Evolutionary conservation across 768 basidiomycete genomes (phyloP), one percentile per base, ranked within the genome.

Genomic region (Agrocybe pediades): DNA sequence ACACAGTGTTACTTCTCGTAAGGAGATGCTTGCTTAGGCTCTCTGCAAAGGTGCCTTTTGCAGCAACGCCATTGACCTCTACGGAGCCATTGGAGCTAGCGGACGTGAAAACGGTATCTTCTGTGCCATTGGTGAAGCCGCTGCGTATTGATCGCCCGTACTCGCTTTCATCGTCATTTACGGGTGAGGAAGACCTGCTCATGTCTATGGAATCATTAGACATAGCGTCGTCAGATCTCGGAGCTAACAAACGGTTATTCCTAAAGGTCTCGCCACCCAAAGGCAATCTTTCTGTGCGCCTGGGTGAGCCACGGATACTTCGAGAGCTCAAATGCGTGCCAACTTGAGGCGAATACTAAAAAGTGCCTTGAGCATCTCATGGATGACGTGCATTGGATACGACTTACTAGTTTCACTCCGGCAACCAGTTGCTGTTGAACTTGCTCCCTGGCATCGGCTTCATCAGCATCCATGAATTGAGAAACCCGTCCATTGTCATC

Each of bases 401-500:
- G 27, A 75, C 82, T 57, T 64, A 93, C 89, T 55, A 90, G 75
- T 51, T 81, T 84, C 15, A 82, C 86, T 29, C 89, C 92, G 51
- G 85, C 86, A 27, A 81, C 86, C 25, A 95, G 71, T 55, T 91
- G 91, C 56, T 90, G 86, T 63, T 94, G 90, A 41, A 96, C 90
- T 67, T 95, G 92, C 62, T 90, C 87, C 58, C 89, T 83, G 7
- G 90, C 91, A 60, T 87, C 78, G 11, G 81, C 85, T 49, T 92
- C 91, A 59, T 94, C 91, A 3, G 92, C 92, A 67, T 94, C 92
- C 87, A 92, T 87, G 63, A 93, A 93, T 62, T 92, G 92, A 9
- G 92, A 93, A 2, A 80, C 78, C 6, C 83, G 82, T 16, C 84
- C 84, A 62, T 70, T 76, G 47, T 77, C 77, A 36, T 82, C 77